Evolutionary conservation across 352 stramenopile genomes (phyloP), one percentile per base, ranked within the genome.

Genomic region (Pythium aphanidermatum): DNA sequence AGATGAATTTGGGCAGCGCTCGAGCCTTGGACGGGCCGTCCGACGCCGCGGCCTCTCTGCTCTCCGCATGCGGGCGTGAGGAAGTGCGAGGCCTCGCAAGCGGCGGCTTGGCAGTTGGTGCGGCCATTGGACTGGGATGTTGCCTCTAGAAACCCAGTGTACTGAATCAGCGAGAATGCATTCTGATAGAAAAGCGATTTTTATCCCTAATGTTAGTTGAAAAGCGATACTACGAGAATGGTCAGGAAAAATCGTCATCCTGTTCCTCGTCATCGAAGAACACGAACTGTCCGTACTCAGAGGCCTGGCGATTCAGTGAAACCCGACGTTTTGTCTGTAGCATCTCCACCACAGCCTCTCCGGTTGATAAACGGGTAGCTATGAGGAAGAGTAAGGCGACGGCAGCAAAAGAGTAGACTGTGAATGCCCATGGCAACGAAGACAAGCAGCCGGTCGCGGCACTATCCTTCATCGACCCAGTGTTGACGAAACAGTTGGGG

Each of bases 281-380:
- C 9, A 87, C 70, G 47, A 84, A 87, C 53, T 85, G 72, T 5
- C 75, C 75, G 58, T 87, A 85, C 55, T 85, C 73, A 32, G 75
- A 84, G 29, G 72, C 45, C 58, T 87, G 72, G 12, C 72, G 65
- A 49, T 63, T 66, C 26, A 84, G 53, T 5, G 63, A 59, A 20
- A 83, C 58, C 36, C 66, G 73, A 19, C 62, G 68, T 10, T 46
- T 53, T 30, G 62, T 74, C 28, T 65, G 49, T 13, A 74, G 55
- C 42, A 76, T 24, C 40, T 65, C 58, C 1, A 58, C 64, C 19
- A 60, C 52, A 19, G 55, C 55, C 10, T 65, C 60, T n/a, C 48
- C 58, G 5, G 52, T 64, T 21, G 58, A 69, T 30, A 78, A 62
- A 13, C 68, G 50, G 9, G 25, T 60, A 0, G 57, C 50, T 19